These are phyloP conservation scores for Artemisia argyi DNA, from an alignment of 129 eudicot genomes.

Conservation along the genomic window DNA sequence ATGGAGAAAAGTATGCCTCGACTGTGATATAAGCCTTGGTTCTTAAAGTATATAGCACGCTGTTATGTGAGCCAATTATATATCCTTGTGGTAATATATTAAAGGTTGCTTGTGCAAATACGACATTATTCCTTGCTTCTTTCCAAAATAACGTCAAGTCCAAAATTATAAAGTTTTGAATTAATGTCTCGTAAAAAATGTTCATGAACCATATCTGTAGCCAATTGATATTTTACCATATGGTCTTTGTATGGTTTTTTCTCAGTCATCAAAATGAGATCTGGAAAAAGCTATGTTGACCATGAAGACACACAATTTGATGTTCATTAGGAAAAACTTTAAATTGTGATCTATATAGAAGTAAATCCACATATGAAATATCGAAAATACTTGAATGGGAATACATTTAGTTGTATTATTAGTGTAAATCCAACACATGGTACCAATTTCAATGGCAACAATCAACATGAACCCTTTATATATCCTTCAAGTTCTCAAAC, in stretches of 20 bases:
- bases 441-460: background rate
- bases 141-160: too few species aligned
- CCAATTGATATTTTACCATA: background rate
- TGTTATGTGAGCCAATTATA: too few species aligned
- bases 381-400: background rate
- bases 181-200: background rate
- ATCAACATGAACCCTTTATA: slow-evolving; percentile 5
- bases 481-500: background rate
- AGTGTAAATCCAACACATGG: background rate
- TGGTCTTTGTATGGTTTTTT: background rate
- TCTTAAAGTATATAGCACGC: too few species aligned
- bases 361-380: background rate
- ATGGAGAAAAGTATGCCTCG: too few species aligned
- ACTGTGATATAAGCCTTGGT: too few species aligned
- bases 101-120: too few species aligned
- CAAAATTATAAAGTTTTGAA: background rate
- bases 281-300: background rate
- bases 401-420: slow-evolving; percentile 9
- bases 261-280: background rate
- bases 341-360: background rate
- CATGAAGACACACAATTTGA: background rate
- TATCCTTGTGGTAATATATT: too few species aligned
- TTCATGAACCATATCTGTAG: background rate
- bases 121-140: too few species aligned
- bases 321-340: background rate